Conservation (phyloP, 257 asterid genomes). For the Solanum chaucha region DNA sequence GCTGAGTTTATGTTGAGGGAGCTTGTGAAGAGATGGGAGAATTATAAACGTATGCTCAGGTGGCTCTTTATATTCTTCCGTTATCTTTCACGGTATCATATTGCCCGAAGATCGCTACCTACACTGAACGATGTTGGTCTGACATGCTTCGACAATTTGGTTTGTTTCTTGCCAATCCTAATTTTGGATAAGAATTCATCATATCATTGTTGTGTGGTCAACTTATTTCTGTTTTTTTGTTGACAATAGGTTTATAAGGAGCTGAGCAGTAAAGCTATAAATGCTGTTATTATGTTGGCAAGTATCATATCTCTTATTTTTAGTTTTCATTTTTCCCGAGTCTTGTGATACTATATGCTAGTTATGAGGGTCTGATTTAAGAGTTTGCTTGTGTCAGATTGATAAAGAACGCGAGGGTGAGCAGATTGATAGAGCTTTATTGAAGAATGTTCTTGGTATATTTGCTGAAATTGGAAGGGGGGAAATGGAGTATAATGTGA, state of each 20-base stretch:
- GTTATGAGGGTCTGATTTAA: neutral
- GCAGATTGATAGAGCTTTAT: constrained; percentile 27
- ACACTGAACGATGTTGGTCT: constrained; percentile 27
- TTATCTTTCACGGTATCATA: neutral
- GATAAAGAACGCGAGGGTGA: constrained; percentile 26
- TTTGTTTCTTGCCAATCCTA: neutral
- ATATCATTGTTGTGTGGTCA: neutral
- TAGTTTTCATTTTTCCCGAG: neutral
- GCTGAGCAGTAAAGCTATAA: constrained; percentile 21
- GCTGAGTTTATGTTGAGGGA: constrained; percentile 38
- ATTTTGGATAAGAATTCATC: neutral
- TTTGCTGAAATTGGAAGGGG: constrained; percentile 34
- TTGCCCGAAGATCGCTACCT: constrained; percentile 18
- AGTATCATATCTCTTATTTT: neutral
- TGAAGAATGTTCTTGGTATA: constrained; percentile 34
- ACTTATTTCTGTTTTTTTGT: neutral
- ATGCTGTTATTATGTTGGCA: constrained; percentile 35
- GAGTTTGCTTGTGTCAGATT: constrained; percentile 15
- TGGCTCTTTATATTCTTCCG: neutral
- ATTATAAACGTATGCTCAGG: constrained; percentile 27
- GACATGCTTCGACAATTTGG: constrained; percentile 29
- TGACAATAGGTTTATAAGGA: constrained; percentile 30
- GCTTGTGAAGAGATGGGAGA: constrained; percentile 34
- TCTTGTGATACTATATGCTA: neutral
- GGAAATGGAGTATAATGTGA: constrained; percentile 12